phyloP scores from a whole-genome alignment of 2,329 filamentous ascomycete species.

The Ceratocystis alfenasii region DNA sequence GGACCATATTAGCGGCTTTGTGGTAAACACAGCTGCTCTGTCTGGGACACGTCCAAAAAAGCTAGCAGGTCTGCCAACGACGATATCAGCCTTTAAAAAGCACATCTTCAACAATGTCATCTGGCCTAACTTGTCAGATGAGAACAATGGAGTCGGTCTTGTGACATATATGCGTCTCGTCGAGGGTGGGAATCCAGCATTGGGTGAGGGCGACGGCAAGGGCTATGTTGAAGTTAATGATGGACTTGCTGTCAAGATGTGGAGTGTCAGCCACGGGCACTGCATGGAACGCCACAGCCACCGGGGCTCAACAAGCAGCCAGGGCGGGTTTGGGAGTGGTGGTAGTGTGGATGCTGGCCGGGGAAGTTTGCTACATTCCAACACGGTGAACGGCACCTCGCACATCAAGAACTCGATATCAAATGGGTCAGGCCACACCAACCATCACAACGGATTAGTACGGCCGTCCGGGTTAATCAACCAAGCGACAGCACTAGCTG shows the following conservation, averaged over 20 bases:
- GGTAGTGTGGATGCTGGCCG: constrained; percentile 38
- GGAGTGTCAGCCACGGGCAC: constrained; percentile 78
- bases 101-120: constrained; percentile 98
- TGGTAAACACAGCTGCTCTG: constrained; percentile 83
- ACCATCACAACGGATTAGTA: constrained; percentile 8
- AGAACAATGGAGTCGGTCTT: constrained; percentile 85
- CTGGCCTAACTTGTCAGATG: constrained; percentile 94
- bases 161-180: constrained; percentile 81
- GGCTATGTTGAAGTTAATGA: constrained; percentile 85
- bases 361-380: constrained; percentile 25
- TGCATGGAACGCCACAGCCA: constrained; percentile 66
- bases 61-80: constrained; percentile 72
- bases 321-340: constrained; percentile 38
- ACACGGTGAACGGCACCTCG: constrained; percentile 16
- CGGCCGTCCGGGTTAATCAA: constrained; percentile 18
- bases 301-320: constrained; percentile 43
- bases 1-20: constrained; percentile 83
- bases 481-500: constrained; percentile 22
- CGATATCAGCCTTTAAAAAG: constrained; percentile 81
- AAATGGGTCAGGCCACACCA: constrained; percentile 19
- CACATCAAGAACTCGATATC: constrained; percentile 17
- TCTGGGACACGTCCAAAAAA: constrained; percentile 72
- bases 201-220: constrained; percentile 66
- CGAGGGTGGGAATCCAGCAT: constrained; percentile 73
- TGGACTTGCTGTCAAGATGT: constrained; percentile 76